phyloP scores from a whole-genome alignment of 1,139 yeast species.

The Protomyces arabidopsidicola region DNA sequence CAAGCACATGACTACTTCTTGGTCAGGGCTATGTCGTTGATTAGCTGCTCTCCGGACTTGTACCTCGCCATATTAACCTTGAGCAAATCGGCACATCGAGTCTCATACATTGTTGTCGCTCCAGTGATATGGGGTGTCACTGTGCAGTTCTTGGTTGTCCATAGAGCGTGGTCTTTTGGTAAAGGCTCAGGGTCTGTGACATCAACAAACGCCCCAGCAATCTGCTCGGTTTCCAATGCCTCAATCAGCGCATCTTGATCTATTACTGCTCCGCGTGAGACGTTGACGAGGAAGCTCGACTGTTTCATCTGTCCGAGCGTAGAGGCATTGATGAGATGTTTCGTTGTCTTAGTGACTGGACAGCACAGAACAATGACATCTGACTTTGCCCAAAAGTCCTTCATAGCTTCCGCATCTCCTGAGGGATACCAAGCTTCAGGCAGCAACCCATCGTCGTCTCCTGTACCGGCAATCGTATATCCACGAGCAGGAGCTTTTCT shows the following conservation, averaged over 20 bases:
- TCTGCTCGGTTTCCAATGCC: slow-evolving; percentile 75
- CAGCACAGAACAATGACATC: slow-evolving; percentile 78
- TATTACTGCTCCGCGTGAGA: slow-evolving; percentile 84
- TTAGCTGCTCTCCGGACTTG: slow-evolving; percentile 28
- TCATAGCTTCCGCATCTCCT: slow-evolving; percentile 60
- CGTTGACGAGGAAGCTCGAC: slow-evolving; percentile 76
- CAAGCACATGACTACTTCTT: slow-evolving; percentile 17
- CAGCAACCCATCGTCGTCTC: slow-evolving; percentile 34
- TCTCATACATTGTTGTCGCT: slow-evolving; percentile 65
- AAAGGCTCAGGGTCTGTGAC: slow-evolving; percentile 86
- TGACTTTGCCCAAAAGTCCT: slow-evolving; percentile 59
- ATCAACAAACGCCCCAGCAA: slow-evolving; percentile 85
- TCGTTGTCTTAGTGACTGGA: slow-evolving; percentile 75
- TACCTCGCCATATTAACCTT: slow-evolving; percentile 29
- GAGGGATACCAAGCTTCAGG: slow-evolving; percentile 47
- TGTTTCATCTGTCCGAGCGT: slow-evolving; percentile 75
- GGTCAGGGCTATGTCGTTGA: slow-evolving; percentile 26
- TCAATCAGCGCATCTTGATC: slow-evolving; percentile 75
- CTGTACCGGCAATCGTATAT: slow-evolving; percentile 33
- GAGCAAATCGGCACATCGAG: slow-evolving; percentile 31
- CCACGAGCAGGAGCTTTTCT: slow-evolving; percentile 53
- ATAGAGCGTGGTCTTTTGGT: slow-evolving; percentile 65
- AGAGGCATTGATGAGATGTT: slow-evolving; percentile 67
- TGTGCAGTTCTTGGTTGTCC: slow-evolving; percentile 69
- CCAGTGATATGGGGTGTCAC: slow-evolving; percentile 88